phyloP scores from a whole-genome alignment of 2,329 filamentous ascomycete species.

The Cadophora luteo-olivacea region DNA sequence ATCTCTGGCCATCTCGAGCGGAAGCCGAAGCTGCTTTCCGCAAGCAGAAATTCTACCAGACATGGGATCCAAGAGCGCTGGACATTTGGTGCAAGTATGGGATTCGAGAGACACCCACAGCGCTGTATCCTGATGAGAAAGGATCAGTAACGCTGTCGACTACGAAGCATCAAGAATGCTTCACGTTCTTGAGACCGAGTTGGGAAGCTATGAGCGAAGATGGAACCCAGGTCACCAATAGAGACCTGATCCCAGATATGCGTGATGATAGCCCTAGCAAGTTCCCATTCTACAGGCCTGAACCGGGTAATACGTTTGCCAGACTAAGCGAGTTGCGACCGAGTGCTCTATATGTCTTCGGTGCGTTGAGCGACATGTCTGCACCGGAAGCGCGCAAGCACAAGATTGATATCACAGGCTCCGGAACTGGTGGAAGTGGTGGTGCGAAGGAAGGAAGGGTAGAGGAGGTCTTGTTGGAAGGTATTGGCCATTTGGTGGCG shows the following conservation, averaged over 20 bases:
- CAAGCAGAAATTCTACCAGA: conserved; percentile 75
- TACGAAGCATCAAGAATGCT: conserved; percentile 86
- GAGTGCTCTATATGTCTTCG: conserved; percentile 73
- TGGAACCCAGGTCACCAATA: conserved; percentile 49
- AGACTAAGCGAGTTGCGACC: conserved; percentile 68
- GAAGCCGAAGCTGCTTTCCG: conserved; percentile 72
- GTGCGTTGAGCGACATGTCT: conserved; percentile 64
- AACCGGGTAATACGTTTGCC: conserved; percentile 61
- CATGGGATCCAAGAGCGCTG: conserved; percentile 83
- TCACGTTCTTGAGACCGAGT: conserved; percentile 73
- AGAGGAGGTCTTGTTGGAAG: conserved; percentile 65
- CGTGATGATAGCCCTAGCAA: conserved; percentile 37
- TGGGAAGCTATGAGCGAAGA: conserved; percentile 48
- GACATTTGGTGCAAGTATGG: conserved; percentile 76
- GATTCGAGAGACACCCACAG: conserved; percentile 75
- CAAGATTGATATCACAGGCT: conserved; percentile 70
- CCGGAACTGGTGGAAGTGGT: conserved; percentile 71
- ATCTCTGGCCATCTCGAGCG: conserved; percentile 79
- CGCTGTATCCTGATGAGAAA: conserved; percentile 55
- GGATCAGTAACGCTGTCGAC: conserved; percentile 75
- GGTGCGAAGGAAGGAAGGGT: conserved; percentile 71
- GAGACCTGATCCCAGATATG: conserved; percentile 53
- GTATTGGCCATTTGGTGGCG: conserved; percentile 79
- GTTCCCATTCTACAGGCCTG: conserved; percentile 70
- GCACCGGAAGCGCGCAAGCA: conserved; percentile 55